phyloP scores from a whole-genome alignment of 2,329 filamentous ascomycete genomes.

The Sarocladium oryzae region DNA sequence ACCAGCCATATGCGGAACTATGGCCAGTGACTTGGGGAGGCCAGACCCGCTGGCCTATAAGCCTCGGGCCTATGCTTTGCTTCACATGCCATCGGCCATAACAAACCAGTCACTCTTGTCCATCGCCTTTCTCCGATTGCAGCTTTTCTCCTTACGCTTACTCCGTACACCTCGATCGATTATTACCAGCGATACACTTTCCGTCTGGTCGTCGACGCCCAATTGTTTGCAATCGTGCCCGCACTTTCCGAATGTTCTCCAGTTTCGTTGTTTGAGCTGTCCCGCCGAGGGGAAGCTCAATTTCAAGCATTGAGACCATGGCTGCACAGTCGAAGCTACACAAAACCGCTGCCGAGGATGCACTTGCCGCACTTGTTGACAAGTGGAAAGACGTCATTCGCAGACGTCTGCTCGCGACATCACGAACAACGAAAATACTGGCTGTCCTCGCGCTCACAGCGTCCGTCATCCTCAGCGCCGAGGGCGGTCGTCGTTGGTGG shows the following conservation, averaged over 20 bases:
- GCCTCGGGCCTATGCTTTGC: constrained; percentile 2
- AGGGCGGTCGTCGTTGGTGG: constrained; percentile 75
- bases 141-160: background rate
- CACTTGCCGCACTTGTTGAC: constrained; percentile 56
- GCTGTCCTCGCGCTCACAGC: constrained; percentile 69
- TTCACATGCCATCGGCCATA: constrained; percentile 7
- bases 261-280: background rate
- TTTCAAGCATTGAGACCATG: constrained; percentile 46
- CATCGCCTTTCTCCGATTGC: no score
- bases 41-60: background rate
- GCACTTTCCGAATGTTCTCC: background rate
- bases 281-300: constrained; percentile 6
- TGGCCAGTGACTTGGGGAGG: background rate
- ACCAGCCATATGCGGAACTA: no score
- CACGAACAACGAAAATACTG: constrained; percentile 65
- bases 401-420: constrained; percentile 54
- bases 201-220: background rate
- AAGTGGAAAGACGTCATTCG: constrained; percentile 50
- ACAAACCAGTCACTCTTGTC: background rate
- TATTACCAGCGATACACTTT: background rate
- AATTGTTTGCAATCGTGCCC: background rate
- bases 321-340: constrained; percentile 81
- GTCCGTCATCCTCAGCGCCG: constrained; percentile 72
- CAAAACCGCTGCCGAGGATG: constrained; percentile 57
- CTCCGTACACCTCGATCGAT: background rate